These are phyloP conservation scores for Scheffersomyces insectosa DNA, from an alignment of 1,139 yeast genomes.

Conservation along the genomic window DNA sequence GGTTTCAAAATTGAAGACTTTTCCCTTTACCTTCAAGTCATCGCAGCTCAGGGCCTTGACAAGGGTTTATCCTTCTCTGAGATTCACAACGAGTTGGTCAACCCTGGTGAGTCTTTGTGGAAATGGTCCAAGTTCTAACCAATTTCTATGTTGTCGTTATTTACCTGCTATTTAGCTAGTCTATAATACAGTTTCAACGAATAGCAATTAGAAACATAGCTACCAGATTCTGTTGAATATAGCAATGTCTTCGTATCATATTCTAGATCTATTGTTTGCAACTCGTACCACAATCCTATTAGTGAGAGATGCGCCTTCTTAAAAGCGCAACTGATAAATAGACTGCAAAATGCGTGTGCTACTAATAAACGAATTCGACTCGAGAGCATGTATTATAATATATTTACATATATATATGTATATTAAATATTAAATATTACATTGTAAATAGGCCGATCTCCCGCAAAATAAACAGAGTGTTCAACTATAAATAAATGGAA, in stretches of 20 bases:
- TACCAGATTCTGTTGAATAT: too few species aligned
- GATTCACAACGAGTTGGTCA: constrained; percentile 51
- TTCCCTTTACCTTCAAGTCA: constrained; percentile 31
- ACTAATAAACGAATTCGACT: background rate
- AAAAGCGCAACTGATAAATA: background rate
- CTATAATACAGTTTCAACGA: too few species aligned
- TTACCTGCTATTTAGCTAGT: too few species aligned
- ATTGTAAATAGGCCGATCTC: constrained; percentile 1
- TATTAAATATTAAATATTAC: too few species aligned
- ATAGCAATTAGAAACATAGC: too few species aligned
- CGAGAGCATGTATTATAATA: too few species aligned
- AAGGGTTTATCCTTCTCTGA: constrained; percentile 29
- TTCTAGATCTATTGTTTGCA: too few species aligned
- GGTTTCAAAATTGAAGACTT: constrained; percentile 31
- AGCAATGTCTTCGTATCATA: too few species aligned
- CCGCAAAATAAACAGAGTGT: background rate
- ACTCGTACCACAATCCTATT: too few species aligned
- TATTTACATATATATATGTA: background rate
- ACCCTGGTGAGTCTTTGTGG: constrained; percentile 55
- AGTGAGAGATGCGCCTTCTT: too few species aligned
- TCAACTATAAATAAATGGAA: background rate
- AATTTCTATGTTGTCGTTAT: background rate
- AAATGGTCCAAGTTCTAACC: constrained; percentile 43
- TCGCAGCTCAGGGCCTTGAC: constrained; percentile 37
- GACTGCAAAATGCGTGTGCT: background rate